Conservation (phyloP, 805 yeast species). For the Candida cerambycidarum region DNA sequence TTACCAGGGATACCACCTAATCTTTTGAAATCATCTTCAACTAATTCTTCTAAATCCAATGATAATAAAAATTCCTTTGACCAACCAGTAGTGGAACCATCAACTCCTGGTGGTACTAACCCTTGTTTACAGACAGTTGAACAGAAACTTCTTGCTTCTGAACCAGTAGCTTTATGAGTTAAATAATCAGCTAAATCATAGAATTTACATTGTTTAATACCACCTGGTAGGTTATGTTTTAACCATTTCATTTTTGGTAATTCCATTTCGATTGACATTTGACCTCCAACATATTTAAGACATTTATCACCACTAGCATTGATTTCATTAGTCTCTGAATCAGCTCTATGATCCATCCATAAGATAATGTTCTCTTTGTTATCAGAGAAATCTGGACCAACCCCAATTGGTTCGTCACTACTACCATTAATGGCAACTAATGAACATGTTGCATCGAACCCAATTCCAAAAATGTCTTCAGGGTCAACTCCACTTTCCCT, state of each 20-base stretch:
- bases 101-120: conserved; percentile 88
- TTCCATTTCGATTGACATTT: conserved; percentile 98
- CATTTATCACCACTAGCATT: conserved; percentile 78
- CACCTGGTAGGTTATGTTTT: conserved; percentile 73
- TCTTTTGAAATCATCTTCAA: conserved; percentile 69
- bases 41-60: conserved; percentile 75
- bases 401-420: conserved; percentile 72
- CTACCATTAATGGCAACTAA: conserved; percentile 73
- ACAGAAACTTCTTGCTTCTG: conserved; percentile 84
- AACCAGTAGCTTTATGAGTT: conserved; percentile 87
- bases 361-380: conserved; percentile 77
- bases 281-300: conserved; percentile 92
- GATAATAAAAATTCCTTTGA: conserved; percentile 68
- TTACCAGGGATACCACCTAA: conserved; percentile 81
- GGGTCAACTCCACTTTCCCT: conserved; percentile 75
- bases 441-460: conserved; percentile 97
- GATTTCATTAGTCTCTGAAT: conserved; percentile 72
- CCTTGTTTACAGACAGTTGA: conserved; percentile 97
- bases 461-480: conserved; percentile 73
- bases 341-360: conserved; percentile 99
- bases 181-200: conserved; percentile 91
- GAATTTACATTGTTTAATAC: conserved; percentile 66
- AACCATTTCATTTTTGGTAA: conserved; percentile 97
- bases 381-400: conserved; percentile 86
- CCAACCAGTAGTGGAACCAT: conserved; percentile 87